Conservation (phyloP, 176 grass and related monocot species). For the Zizania latifolia region DNA sequence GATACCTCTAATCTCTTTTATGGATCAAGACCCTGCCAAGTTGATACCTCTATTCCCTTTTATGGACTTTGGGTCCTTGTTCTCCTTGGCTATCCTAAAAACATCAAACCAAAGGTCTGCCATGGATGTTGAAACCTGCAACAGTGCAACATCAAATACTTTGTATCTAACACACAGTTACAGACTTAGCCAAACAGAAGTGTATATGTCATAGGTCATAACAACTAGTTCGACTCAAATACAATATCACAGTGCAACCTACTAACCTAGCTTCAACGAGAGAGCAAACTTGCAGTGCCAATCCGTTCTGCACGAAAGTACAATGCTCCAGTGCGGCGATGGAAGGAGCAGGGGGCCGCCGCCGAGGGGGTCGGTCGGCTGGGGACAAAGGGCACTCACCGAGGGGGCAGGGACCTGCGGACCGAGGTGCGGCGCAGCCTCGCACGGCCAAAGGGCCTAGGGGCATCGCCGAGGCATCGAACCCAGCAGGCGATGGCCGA, state of each 20-base stretch:
- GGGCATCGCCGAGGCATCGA: too few species aligned
- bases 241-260: background rate
- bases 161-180: background rate
- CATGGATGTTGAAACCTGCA: conserved; percentile 93
- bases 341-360: too few species aligned
- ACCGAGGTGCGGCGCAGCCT: too few species aligned
- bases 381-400: too few species aligned
- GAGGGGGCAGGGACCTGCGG: too few species aligned
- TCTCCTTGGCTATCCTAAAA: conserved; percentile 87
- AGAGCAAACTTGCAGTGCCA: conserved; percentile 54
- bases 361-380: too few species aligned
- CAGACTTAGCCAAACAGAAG: background rate
- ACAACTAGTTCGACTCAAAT: background rate
- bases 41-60: conserved; percentile 86
- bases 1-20: too few species aligned
- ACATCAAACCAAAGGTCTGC: conserved; percentile 90
- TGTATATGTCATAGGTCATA: background rate
- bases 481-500: too few species aligned
- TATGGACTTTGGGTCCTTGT: conserved; percentile 72
- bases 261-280: background rate
- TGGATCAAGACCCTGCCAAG: background rate
- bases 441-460: too few species aligned
- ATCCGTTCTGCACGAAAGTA: conserved; percentile 83
- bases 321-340: too few species aligned
- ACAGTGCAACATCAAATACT: background rate